A percentile compares a stretch with the other conserved stretches of the same genome.
These are phyloP conservation scores for Ambrosiella xylebori DNA, from an alignment of 2,329 filamentous ascomycete genomes.

Conservation along the genomic window DNA sequence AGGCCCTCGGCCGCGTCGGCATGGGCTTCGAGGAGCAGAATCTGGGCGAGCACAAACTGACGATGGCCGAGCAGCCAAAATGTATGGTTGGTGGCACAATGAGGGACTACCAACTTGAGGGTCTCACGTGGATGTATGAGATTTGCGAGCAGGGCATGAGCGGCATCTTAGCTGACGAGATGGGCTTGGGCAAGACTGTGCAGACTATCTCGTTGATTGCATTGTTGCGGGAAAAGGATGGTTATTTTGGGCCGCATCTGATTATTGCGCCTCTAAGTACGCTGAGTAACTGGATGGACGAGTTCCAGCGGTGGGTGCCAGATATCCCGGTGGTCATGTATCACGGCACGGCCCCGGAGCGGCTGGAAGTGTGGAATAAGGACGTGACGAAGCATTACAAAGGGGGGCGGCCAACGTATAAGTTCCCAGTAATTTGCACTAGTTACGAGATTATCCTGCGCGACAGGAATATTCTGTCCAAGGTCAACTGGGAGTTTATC, in stretches of 20 bases:
- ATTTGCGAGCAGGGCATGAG: constrained; percentile 64
- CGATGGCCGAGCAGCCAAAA: constrained; percentile 71
- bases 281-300: constrained; percentile 86
- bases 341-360: constrained; percentile 64
- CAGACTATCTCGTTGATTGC: constrained; percentile 82
- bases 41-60: constrained; percentile 47
- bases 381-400: constrained; percentile 53
- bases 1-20: constrained; percentile 44
- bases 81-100: constrained; percentile 76
- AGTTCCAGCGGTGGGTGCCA: constrained; percentile 82
- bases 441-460: constrained; percentile 93
- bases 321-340: constrained; percentile 78
- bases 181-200: constrained; percentile 83
- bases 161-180: constrained; percentile 83
- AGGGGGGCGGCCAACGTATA: constrained; percentile 24
- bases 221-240: constrained; percentile 69
- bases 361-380: constrained; percentile 59
- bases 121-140: constrained; percentile 90
- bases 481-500: constrained; percentile 92
- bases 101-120: constrained; percentile 87
- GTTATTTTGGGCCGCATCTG: constrained; percentile 70
- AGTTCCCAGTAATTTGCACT: constrained; percentile 85
- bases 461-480: constrained; percentile 63
- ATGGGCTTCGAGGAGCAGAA: constrained; percentile 42
- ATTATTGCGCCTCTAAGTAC: constrained; percentile 85